Base-by-base conservation (phyloP, 2,329 filamentous ascomycete species). In the Trichophyton verrucosum region DNA sequence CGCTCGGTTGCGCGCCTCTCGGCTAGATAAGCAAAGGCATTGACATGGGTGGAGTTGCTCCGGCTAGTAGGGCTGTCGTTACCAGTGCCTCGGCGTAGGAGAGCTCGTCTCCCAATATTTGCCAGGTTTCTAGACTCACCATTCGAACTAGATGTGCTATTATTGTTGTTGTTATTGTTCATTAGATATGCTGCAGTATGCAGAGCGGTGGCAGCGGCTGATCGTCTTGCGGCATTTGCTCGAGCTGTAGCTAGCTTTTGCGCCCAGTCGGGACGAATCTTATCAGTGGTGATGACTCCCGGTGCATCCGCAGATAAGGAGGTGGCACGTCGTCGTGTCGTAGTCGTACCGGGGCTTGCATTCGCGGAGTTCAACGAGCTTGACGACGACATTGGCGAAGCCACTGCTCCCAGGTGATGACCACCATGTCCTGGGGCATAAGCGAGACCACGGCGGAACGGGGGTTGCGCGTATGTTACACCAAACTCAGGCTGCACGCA, bases 131-230 rank as follows among this genome's bases (percentile, higher is more conserved):
- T 75, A 22, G 75, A 74, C 55, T 82, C 80, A 49, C 65, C 68
- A 38, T 68, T 68, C 60, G 68, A 68, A 11, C 66, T 74, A n/a
- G 76, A 70, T 7, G 51, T 20, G 24, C 78, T 77, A 17, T 44
- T 44, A 44, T n/a, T 44, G 15, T 44, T 44, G 40, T 44, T 44
- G 40, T 44, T 44, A 17, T 44, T 44, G 7, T 86, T 86, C 77
- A 96, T 89, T 58, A 97, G 77, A 71, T 97, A 97, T 0, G 94
- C 94, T 3, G 94, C 94, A 30, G 94, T 95, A 67, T 99, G 94
- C 3, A 97, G 76, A 15, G 94, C 92, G 0, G 94, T 97, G 0
- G 94, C 94, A 0, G 94, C 94, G 0, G 94, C 94, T 24, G 94
- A 89, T 65, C 94, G 81, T 62, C 94, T 82, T 3, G 94, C 84